Base-by-base conservation (phyloP, 2,329 filamentous ascomycete species). In the Colletotrichum liriopes region DNA sequence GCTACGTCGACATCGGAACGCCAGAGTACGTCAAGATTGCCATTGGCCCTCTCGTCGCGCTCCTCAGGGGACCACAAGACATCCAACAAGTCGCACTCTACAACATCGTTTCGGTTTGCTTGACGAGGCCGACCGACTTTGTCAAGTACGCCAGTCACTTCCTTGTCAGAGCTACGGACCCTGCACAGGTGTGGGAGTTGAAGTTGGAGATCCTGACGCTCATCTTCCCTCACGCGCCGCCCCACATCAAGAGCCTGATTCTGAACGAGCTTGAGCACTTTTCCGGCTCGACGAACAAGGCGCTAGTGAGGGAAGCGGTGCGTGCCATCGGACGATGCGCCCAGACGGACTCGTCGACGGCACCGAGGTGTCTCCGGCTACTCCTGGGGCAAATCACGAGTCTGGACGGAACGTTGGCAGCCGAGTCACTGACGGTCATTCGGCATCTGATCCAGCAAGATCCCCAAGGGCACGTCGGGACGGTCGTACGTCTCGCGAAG, bases 191-290 rank as follows among this genome's bases (percentile, higher is more conserved):
- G 26, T 98, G 95, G 94, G 92, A 93, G 73, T 87, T 98, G 49
- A 99, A 99, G 82, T 87, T 99, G 35, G 97, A 99, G 81, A 85
- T 98, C 5, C 86, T 98, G 67, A 96, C 96, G 0, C 87, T 99
- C 73, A 92, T 98, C 75, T 99, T 98, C 77, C 95, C 96, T 0
- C 89, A 97, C 78, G 92, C 92, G 75, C 91, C 92, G 7, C 81
- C 89, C 12, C 92, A 94, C 71, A 86, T 93, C 71, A 97, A 98
- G 81, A 93, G 93, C 68, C 87, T 99, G 8, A 94, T 98, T 56
- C 87, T 99, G 62, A 95, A 93, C 75, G 96, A 99, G 80, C 88
- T 99, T 7, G 95, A 98, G 78, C 96, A 98, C 83, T 98, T 98
- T 81, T 94, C 94, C 0, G 91, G 90, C 5, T 86, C 81, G 0